These are phyloP conservation scores for Alnus glutinosa DNA, from an alignment of 306 rosid genomes.

Conservation along the genomic window DNA sequence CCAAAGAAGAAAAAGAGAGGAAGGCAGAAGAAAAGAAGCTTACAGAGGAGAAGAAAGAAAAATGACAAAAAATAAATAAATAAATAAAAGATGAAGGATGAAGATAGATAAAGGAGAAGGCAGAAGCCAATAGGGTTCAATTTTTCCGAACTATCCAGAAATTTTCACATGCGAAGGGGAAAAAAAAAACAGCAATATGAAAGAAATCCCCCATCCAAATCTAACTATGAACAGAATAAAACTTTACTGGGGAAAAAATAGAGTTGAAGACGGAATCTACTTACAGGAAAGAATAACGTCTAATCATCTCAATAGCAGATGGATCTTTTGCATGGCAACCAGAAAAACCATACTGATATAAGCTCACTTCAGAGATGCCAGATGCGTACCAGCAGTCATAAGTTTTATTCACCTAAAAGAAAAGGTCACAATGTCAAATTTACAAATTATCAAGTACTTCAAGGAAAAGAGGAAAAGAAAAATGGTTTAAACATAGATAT, in stretches of 20 bases:
- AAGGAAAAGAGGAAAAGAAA: neutral
- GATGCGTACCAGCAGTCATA: slow-evolving; percentile 88
- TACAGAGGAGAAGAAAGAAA: neutral
- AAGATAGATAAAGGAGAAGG: neutral
- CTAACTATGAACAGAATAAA: neutral
- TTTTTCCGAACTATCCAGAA: neutral
- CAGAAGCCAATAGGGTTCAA: neutral
- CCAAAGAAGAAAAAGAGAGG: neutral
- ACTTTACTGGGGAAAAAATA: neutral
- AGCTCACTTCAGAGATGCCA: slow-evolving; percentile 73
- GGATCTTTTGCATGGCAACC: slow-evolving; percentile 78
- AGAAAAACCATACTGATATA: slow-evolving; percentile 65
- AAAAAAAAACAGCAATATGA: neutral
- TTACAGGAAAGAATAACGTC: slow-evolving; percentile 63
- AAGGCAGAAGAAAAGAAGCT: neutral
- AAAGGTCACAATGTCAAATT: slow-evolving; percentile 29
- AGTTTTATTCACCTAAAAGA: slow-evolving; percentile 73
- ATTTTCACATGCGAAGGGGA: neutral
- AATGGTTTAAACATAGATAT: slow-evolving; percentile 1
- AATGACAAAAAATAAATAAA: neutral
- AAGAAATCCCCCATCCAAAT: neutral
- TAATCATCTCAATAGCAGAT: slow-evolving; percentile 63
- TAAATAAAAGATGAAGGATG: neutral
- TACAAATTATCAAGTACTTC: slow-evolving; percentile 8
- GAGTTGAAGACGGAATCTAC: slow-evolving; percentile 29